Conservation (phyloP, 2,329 filamentous ascomycete genomes). For the Fusarium stilboides region DNA sequence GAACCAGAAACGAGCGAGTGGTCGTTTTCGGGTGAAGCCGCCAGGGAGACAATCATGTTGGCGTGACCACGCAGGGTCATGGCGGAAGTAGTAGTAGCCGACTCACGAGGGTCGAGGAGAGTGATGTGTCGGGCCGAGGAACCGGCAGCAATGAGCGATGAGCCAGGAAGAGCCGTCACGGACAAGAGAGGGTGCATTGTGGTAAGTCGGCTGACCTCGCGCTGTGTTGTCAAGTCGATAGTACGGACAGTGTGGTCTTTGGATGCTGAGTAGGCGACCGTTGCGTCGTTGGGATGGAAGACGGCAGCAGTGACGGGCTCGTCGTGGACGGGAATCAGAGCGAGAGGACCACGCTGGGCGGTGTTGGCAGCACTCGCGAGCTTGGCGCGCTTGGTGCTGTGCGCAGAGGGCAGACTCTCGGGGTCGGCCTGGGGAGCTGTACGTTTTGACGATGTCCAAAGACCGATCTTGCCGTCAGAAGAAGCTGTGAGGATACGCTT, state of each 20-base stretch:
- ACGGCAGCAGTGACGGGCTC: slow-evolving; percentile 82
- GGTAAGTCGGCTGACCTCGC: slow-evolving; percentile 84
- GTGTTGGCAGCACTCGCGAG: slow-evolving; percentile 60
- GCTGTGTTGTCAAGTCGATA: slow-evolving; percentile 87
- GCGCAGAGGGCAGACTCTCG: slow-evolving; percentile 76
- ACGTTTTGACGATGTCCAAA: slow-evolving; percentile 88
- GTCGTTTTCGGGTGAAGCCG: slow-evolving; percentile 73
- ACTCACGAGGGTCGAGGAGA: slow-evolving; percentile 89
- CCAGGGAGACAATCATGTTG: slow-evolving; percentile 75
- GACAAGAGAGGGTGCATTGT: slow-evolving; percentile 88
- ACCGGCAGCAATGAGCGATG: slow-evolving; percentile 77
- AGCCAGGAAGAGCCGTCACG: slow-evolving; percentile 79
- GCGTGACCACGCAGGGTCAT: slow-evolving; percentile 94
- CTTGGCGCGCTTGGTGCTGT: slow-evolving; percentile 84
- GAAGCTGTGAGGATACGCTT: slow-evolving; percentile 89
- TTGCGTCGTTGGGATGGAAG: slow-evolving; percentile 88
- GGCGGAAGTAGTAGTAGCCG: slow-evolving; percentile 81
- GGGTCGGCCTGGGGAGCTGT: slow-evolving; percentile 82
- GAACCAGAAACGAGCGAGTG: slow-evolving; percentile 91
- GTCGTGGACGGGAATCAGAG: slow-evolving; percentile 80
- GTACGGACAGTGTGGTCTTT: slow-evolving; percentile 93
- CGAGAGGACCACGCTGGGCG: slow-evolving; percentile 84
- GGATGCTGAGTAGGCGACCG: slow-evolving; percentile 91
- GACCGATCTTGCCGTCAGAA: slow-evolving; percentile 84
- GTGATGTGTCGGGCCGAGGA: slow-evolving; percentile 90